phyloP scores from a whole-genome alignment of 106 monocot species.

The Hemerocallis citrina region DNA sequence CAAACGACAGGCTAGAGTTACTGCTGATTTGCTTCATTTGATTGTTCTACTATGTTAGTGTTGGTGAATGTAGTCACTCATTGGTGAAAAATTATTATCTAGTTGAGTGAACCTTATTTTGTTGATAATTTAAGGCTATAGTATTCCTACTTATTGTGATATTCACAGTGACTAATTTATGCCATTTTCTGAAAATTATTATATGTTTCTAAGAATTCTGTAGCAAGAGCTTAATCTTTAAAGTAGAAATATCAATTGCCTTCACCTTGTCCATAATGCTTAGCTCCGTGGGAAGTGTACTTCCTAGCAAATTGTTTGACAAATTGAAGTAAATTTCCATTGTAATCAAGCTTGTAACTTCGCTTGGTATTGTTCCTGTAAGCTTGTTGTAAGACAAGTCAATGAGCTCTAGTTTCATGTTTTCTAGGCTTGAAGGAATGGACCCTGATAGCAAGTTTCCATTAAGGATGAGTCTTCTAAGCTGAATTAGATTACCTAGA shows the following conservation, averaged over 20 bases:
- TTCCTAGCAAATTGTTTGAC: conserved; percentile 19
- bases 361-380: conserved; percentile 24
- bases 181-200: too few species aligned
- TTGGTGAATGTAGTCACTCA: too few species aligned
- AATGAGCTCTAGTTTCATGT: conserved; percentile 19
- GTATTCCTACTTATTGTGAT: too few species aligned
- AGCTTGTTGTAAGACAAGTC: conserved; percentile 53
- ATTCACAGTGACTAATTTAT: too few species aligned
- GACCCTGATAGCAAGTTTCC: conserved; percentile 21
- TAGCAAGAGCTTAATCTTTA: too few species aligned
- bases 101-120: too few species aligned
- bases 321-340: conserved; percentile 37
- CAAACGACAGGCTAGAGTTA: too few species aligned
- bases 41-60: too few species aligned
- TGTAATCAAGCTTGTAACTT: conserved; percentile 35
- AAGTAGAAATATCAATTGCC: conserved; percentile 28
- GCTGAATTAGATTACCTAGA: conserved; percentile 17
- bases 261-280: conserved; percentile 28
- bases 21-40: too few species aligned
- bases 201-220: too few species aligned
- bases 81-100: too few species aligned
- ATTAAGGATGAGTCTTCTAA: conserved; percentile 16
- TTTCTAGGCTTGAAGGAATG: conserved; percentile 35
- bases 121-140: too few species aligned
- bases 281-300: conserved; percentile 24